Conservation (phyloP, 1,139 yeast genomes). For the Magnusiomyces sp. region DNA sequence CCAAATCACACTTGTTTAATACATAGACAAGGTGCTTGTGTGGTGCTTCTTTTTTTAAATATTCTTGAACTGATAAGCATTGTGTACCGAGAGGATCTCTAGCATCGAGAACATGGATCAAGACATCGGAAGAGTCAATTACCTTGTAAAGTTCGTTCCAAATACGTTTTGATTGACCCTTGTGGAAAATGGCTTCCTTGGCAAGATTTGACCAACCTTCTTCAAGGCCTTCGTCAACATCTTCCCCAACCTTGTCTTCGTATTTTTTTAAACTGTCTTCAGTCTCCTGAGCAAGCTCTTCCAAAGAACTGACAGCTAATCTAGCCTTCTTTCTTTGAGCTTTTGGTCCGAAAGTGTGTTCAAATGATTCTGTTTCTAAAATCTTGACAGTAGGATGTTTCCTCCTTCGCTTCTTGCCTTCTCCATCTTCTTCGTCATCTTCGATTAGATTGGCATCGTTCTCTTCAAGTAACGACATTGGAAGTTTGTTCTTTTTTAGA, state of each 20-base stretch:
- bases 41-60: conserved; percentile 87
- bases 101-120: conserved; percentile 92
- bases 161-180: conserved; percentile 96
- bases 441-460: conserved; percentile 10
- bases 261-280: conserved; percentile 49
- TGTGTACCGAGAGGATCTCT: conserved; percentile 96
- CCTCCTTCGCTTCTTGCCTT: conserved; percentile 20
- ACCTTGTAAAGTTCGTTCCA: conserved; percentile 98
- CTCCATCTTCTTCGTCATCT: background rate
- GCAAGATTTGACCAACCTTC: conserved; percentile 83
- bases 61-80: conserved; percentile 88
- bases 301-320: conserved; percentile 65
- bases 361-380: conserved; percentile 79
- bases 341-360: conserved; percentile 85
- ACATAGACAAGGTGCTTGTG: conserved; percentile 94
- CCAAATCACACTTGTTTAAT: conserved; percentile 93
- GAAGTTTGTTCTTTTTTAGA: conserved; percentile 81
- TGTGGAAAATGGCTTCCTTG: conserved; percentile 88
- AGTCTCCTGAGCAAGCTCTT: conserved; percentile 65
- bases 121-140: conserved; percentile 94
- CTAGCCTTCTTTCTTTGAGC: conserved; percentile 90
- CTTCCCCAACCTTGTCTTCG: conserved; percentile 68
- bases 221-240: conserved; percentile 78
- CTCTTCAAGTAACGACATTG: conserved; percentile 91
- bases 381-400: conserved; percentile 74